These are phyloP conservation scores for Ceriops decandra DNA, from an alignment of 345 rosid species.

Conservation along the genomic window DNA sequence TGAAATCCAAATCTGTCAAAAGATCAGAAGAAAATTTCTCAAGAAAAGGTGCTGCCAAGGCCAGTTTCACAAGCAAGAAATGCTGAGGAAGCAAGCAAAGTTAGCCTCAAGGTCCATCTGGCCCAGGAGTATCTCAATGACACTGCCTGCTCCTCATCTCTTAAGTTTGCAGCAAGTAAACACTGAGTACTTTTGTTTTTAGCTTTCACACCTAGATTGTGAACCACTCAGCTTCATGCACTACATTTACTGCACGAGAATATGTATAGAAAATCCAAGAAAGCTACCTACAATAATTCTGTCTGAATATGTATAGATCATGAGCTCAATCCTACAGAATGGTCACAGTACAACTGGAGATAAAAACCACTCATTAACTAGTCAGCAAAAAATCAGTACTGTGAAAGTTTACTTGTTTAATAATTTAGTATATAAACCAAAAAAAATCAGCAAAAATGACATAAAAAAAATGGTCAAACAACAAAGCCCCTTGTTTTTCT, in stretches of 20 bases:
- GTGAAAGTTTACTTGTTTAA: too few species aligned
- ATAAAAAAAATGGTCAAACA: too few species aligned
- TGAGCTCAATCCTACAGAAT: not conserved
- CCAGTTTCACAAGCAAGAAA: not conserved
- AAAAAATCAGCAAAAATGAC: too few species aligned
- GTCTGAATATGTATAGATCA: not conserved
- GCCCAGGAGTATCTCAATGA: not conserved
- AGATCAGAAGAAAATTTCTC: constrained; percentile 12
- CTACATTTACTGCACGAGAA: not conserved
- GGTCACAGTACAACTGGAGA: not conserved
- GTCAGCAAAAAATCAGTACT: not conserved
- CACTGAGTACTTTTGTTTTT: too few species aligned
- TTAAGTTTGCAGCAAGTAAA: too few species aligned
- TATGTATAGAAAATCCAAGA: not conserved
- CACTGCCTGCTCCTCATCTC: not conserved
- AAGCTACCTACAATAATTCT: not conserved
- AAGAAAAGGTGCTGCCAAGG: constrained; percentile 4
- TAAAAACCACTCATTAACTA: not conserved
- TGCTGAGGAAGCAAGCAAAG: not conserved
- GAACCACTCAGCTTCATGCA: not conserved
- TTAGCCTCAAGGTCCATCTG: not conserved
- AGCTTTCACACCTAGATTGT: too few species aligned
- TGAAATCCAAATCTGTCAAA: constrained; percentile 73
- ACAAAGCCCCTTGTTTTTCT: too few species aligned
- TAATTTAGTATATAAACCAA: too few species aligned